These are phyloP conservation scores for Vanrija sp. DNA, from an alignment of 1,284 basidiomycete genomes.

Conservation along the genomic window DNA sequence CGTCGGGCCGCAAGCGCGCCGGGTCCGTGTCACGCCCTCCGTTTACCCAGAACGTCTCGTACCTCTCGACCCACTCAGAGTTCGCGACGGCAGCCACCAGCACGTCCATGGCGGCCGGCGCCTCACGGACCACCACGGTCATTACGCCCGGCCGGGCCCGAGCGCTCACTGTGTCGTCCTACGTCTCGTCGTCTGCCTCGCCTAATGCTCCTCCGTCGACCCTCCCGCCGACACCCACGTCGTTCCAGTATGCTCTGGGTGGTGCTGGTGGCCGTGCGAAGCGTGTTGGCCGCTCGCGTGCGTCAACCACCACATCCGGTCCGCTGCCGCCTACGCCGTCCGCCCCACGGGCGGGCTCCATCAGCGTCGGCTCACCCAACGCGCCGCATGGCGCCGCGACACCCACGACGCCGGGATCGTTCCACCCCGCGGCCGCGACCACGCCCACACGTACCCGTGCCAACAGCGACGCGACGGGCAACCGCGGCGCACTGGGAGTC, in stretches of 20 bases:
- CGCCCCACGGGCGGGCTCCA: not conserved
- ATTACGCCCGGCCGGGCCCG: constrained; percentile 10
- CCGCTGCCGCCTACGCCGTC: not conserved
- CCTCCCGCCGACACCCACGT: constrained; percentile 2
- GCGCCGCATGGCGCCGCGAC: not conserved
- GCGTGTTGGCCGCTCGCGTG: constrained; percentile 11
- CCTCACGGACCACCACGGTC: not conserved
- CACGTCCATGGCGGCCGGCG: not conserved
- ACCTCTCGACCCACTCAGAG: constrained; percentile 6
- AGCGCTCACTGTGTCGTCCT: constrained; percentile 22
- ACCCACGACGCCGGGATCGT: not conserved
- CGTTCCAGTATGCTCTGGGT: constrained; percentile 43
- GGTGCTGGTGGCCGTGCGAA: constrained; percentile 47
- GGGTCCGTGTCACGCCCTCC: constrained; percentile 28
- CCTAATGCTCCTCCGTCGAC: too few species aligned
- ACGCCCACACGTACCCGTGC: not conserved
- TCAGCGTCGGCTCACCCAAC: not conserved
- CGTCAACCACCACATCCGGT: constrained; percentile 4
- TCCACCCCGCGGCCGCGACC: not conserved
- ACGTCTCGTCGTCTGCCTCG: constrained; percentile 2
- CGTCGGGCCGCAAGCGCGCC: constrained; percentile 3
- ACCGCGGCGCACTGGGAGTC: not conserved
- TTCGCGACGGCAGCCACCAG: constrained; percentile 6
- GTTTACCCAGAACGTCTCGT: constrained; percentile 35
- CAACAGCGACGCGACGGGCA: not conserved